Conservation (phyloP, 2,329 filamentous ascomycete species). For the Plenodomus lindquistii region DNA sequence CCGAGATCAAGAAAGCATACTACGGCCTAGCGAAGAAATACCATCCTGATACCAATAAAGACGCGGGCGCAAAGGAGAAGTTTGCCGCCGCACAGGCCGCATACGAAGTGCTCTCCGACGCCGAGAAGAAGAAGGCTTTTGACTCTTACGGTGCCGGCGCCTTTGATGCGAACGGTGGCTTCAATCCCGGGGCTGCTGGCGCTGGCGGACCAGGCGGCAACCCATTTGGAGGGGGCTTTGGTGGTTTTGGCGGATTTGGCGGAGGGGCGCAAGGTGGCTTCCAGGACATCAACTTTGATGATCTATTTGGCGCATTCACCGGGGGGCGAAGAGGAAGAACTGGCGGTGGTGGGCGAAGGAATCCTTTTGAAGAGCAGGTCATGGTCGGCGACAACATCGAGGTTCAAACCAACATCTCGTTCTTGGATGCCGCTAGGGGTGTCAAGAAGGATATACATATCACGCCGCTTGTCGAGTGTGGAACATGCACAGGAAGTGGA, state of each 20-base stretch:
- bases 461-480: conserved; percentile 78
- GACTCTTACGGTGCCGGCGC: conserved; percentile 88
- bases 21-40: conserved; percentile 97
- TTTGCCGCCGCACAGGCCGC: conserved; percentile 91
- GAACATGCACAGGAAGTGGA: conserved; percentile 80
- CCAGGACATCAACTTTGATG: conserved; percentile 90
- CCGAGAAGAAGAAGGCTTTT: conserved; percentile 89
- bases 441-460: conserved; percentile 85
- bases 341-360: conserved; percentile 57
- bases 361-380: conserved; percentile 77
- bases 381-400: conserved; percentile 96
- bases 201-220: conserved; percentile 65
- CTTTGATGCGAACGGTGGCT: conserved; percentile 69
- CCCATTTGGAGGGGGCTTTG: conserved; percentile 58
- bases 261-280: conserved; percentile 62
- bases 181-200: conserved; percentile 72
- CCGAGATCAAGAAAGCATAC: conserved; percentile 97
- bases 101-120: conserved; percentile 90
- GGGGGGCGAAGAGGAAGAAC: conserved; percentile 58
- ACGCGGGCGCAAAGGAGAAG: conserved; percentile 87
- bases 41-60: conserved; percentile 98
- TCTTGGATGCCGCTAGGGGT: conserved; percentile 95
- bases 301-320: conserved; percentile 87
- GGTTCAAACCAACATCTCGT: conserved; percentile 88
- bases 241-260: conserved; percentile 43